phyloP scores from a whole-genome alignment of 2,329 filamentous ascomycete genomes.

The Thermoascus crustaceus region DNA sequence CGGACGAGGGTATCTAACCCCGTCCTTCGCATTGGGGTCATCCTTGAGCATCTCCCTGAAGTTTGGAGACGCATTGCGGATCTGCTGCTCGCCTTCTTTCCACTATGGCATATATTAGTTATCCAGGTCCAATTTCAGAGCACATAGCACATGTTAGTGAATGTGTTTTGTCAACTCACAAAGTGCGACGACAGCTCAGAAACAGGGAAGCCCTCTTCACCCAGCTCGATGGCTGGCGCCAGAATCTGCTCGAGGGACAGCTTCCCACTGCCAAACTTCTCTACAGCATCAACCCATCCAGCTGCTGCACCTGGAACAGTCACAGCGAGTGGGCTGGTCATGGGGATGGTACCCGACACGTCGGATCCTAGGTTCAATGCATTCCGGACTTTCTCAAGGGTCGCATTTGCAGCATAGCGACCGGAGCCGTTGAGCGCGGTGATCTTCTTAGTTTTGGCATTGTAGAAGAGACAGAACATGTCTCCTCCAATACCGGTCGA shows the following conservation, averaged over 20 bases:
- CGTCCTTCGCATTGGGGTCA: conserved; percentile 58
- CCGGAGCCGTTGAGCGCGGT: conserved; percentile 88
- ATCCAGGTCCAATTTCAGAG: not conserved
- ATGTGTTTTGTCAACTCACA: conserved; percentile 43
- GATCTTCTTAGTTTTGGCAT: conserved; percentile 72
- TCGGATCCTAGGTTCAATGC: conserved; percentile 59
- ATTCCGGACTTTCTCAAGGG: conserved; percentile 60
- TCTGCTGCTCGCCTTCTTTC: conserved; percentile 52
- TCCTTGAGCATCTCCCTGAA: conserved; percentile 78
- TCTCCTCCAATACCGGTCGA: conserved; percentile 95
- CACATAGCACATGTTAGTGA: not conserved
- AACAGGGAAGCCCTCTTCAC: conserved; percentile 82
- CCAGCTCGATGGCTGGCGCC: conserved; percentile 72
- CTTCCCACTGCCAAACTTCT: conserved; percentile 83
- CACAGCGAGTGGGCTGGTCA: conserved; percentile 67
- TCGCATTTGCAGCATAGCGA: conserved; percentile 62
- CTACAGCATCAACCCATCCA: conserved; percentile 84
- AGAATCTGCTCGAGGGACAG: conserved; percentile 69
- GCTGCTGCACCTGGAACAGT: conserved; percentile 86
- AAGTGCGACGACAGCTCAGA: conserved; percentile 64
- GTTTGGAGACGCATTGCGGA: conserved; percentile 74
- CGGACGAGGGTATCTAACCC: conserved; percentile 63
- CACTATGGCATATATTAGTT: conserved; percentile 50
- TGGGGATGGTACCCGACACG: conserved; percentile 56
- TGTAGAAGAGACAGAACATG: conserved; percentile 92